Evolutionary conservation across 1,284 basidiomycete species (phyloP).

Genomic region (Sporisorium iseilematis-ciliati): DNA sequence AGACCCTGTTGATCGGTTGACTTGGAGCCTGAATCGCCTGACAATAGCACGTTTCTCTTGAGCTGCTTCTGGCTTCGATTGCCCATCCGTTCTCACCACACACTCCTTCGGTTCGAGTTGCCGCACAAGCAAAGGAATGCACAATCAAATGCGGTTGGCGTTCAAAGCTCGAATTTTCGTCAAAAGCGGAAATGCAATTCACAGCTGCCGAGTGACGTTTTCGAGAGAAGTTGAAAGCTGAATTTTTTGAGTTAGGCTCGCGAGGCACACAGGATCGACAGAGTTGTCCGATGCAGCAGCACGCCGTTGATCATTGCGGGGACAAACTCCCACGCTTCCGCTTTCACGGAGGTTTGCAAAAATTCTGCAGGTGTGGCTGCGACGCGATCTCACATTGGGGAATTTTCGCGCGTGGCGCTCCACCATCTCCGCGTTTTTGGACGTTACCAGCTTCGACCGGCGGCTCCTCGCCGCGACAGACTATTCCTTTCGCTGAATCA

Average conservation of each 20-base stretch:
- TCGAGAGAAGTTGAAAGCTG: constrained; percentile 12
- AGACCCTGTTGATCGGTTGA: constrained; percentile 35
- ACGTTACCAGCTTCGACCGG: too few relatives aligned
- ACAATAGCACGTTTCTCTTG: background rate
- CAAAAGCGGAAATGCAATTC: constrained; percentile 10
- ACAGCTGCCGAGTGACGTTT: constrained; percentile 39
- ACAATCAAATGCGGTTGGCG: background rate
- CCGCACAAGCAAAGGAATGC: background rate
- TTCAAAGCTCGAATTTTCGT: background rate
- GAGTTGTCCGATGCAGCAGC: background rate
- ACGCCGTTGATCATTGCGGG: constrained; percentile 8
- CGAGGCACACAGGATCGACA: background rate
- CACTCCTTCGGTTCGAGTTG: background rate
- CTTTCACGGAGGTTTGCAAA: background rate
- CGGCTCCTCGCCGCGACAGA: too few relatives aligned
- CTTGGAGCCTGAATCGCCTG: background rate
- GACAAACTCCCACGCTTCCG: background rate
- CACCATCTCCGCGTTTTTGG: too few relatives aligned
- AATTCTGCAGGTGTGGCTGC: background rate
- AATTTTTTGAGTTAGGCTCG: background rate
- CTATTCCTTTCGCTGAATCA: too few relatives aligned
- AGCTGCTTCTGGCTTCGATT: background rate
- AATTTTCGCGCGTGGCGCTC: background rate
- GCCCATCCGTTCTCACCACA: background rate
- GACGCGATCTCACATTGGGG: background rate